phyloP scores from a whole-genome alignment of 306 rosid genomes.

The Medicago truncatula region MtrunA17r5.0-ANR NC_053045.1:710001-710500 shows the following conservation, averaged over 20 bases:
- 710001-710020: slow-evolving; percentile 46
- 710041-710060: slow-evolving; percentile 68
- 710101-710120: slow-evolving; percentile 21
- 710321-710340: slow-evolving; percentile 48
- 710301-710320: slow-evolving; percentile 61
- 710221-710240: slow-evolving; percentile 63
- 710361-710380: not conserved
- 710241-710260: slow-evolving; percentile 68
- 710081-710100: slow-evolving; percentile 45
- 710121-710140: slow-evolving; percentile 44
- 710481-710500: no score
- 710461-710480: no score
- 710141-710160: slow-evolving; percentile 51
- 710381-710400: not conserved
- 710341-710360: not conserved
- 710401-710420: not conserved
- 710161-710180: slow-evolving; percentile 63
- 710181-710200: slow-evolving; percentile 62
- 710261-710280: slow-evolving; percentile 73
- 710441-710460: not conserved
- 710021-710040: slow-evolving; percentile 73
- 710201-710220: slow-evolving; percentile 54
- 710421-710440: not conserved
- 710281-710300: slow-evolving; percentile 48
- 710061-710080: slow-evolving; percentile 66